Evolutionary conservation across 2,329 filamentous ascomycete species (phyloP).

Genomic region (Cladosporium sp.): DNA sequence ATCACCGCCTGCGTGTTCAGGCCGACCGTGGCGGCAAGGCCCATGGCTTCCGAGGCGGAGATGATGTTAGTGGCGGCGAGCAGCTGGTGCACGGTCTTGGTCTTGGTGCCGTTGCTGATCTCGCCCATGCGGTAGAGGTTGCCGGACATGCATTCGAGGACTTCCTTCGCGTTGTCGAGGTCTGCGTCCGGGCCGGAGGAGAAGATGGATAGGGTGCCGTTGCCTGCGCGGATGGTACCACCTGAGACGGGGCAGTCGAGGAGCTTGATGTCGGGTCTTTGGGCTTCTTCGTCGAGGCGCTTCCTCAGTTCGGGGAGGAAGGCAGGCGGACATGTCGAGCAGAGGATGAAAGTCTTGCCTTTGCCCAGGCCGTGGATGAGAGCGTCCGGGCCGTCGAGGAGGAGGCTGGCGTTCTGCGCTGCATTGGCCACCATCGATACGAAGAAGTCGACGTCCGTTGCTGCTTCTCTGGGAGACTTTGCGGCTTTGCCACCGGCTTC

Average conservation of each 20-base stretch:
- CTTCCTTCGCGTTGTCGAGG: slow-evolving; percentile 52
- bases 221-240: slow-evolving; percentile 62
- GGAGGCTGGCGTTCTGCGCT: slow-evolving; percentile 61
- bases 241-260: slow-evolving; percentile 72
- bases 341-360: slow-evolving; percentile 60
- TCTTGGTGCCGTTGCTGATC: slow-evolving; percentile 51
- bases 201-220: slow-evolving; percentile 74
- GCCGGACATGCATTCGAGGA: slow-evolving; percentile 63
- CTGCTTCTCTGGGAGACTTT: slow-evolving; percentile 58
- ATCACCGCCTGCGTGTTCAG: slow-evolving; percentile 48
- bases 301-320: slow-evolving; percentile 60
- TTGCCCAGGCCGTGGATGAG: slow-evolving; percentile 52
- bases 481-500: slow-evolving; percentile 58
- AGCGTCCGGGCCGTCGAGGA: slow-evolving; percentile 57
- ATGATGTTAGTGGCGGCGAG: slow-evolving; percentile 57
- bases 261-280: slow-evolving; percentile 60
- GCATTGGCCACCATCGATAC: slow-evolving; percentile 75
- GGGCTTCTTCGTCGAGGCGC: slow-evolving; percentile 49
- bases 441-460: slow-evolving; percentile 56
- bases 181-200: slow-evolving; percentile 54
- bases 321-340: slow-evolving; percentile 65
- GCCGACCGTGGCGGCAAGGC: slow-evolving; percentile 51
- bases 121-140: slow-evolving; percentile 59
- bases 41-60: slow-evolving; percentile 53
- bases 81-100: slow-evolving; percentile 57